Conservation (phyloP, 2,329 filamentous ascomycete genomes). For the Aspergillus melleus region DNA sequence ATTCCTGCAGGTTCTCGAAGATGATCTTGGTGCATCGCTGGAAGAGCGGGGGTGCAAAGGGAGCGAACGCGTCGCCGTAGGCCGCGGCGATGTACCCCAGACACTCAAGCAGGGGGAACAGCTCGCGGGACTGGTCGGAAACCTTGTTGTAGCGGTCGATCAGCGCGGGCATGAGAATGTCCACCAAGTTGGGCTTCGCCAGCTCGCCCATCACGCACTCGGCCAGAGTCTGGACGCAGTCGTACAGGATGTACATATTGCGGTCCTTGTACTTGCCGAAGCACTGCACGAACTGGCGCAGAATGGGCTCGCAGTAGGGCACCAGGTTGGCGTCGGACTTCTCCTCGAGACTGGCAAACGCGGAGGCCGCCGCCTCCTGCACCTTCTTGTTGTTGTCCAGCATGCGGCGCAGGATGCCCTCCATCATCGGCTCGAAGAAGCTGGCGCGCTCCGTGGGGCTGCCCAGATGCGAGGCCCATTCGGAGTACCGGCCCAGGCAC, state of each 20-base stretch:
- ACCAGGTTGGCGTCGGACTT: conserved; percentile 79
- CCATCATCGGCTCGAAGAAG: conserved; percentile 96
- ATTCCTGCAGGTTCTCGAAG: conserved; percentile 83
- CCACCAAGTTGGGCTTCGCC: conserved; percentile 76
- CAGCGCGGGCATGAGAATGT: conserved; percentile 87
- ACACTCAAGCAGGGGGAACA: conserved; percentile 95
- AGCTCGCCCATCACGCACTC: conserved; percentile 84
- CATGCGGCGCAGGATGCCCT: conserved; percentile 91
- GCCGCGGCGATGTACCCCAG: conserved; percentile 91
- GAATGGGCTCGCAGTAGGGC: conserved; percentile 85
- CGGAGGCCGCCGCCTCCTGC: conserved; percentile 92
- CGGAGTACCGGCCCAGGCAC: conserved; percentile 90
- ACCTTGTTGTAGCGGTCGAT: conserved; percentile 86
- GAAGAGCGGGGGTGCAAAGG: conserved; percentile 86
- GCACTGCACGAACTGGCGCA: conserved; percentile 87
- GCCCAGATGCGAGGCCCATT: conserved; percentile 79
- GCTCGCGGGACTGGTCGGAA: conserved; percentile 82
- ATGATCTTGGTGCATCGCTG: conserved; percentile 86
- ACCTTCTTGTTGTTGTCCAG: conserved; percentile 97
- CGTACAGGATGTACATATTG: conserved; percentile 98
- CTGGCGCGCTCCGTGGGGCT: conserved; percentile 66
- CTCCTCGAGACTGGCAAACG: conserved; percentile 94
- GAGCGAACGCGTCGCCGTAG: conserved; percentile 76
- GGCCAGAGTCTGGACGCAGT: conserved; percentile 94
- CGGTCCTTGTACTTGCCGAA: conserved; percentile 96